These are phyloP conservation scores for Thraustochytrium striatum DNA, from an alignment of 352 stramenopile species.

Conservation along the genomic window DNA sequence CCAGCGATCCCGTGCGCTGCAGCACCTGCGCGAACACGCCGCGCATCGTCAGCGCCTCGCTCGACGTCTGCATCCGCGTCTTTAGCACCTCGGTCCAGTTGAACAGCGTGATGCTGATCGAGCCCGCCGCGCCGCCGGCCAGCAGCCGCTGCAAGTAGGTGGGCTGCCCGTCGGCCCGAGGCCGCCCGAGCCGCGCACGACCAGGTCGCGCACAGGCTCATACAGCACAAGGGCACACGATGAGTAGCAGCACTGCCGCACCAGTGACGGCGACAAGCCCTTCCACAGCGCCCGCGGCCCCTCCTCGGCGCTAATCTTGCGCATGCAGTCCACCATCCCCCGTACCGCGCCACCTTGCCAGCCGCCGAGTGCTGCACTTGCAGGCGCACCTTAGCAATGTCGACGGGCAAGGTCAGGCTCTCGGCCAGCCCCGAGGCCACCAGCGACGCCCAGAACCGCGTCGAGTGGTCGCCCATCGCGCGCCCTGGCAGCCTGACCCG, in stretches of 20 bases:
- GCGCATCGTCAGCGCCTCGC: background rate
- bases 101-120: conserved; percentile 51
- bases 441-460: conserved; percentile 41
- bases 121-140: conserved; percentile 47
- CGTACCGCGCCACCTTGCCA: background rate
- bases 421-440: conserved; percentile 42
- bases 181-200: conserved; percentile 19
- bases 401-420: conserved; percentile 37
- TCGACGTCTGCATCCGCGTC: conserved; percentile 51
- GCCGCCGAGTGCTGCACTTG: conserved; percentile 15
- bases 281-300: conserved; percentile 51
- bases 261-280: conserved; percentile 43
- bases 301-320: conserved; percentile 44
- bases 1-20: conserved; percentile 9
- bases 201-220: conserved; percentile 51
- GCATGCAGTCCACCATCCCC: conserved; percentile 47
- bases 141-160: conserved; percentile 51
- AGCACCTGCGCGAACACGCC: conserved; percentile 32
- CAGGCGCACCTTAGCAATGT: conserved; percentile 45
- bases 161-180: background rate
- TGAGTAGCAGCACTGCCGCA: conserved; percentile 52
- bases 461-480: conserved; percentile 5
- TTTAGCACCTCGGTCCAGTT: conserved; percentile 55
- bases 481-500: too few species aligned
- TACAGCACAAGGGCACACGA: conserved; percentile 51